phyloP scores from a whole-genome alignment of 495 filamentous ascomycete species.

The Penicillium salamii region DNA sequence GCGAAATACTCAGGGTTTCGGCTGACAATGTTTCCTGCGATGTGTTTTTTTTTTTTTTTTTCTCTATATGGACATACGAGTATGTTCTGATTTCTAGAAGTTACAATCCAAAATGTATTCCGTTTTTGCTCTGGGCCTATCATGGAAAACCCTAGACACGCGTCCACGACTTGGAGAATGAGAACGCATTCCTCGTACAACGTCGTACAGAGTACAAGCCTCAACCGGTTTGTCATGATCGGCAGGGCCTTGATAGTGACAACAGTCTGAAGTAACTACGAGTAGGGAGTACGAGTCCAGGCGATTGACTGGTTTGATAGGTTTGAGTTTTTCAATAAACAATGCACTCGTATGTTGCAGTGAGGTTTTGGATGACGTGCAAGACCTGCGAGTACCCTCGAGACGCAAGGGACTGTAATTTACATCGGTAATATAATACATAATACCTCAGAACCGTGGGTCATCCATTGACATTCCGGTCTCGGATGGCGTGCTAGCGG shows the following conservation, averaged over 20 bases:
- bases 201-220: background rate
- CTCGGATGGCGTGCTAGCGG: conserved; percentile 26
- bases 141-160: background rate
- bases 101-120: no score
- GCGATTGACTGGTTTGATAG: background rate
- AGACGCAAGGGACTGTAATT: conserved; percentile 22
- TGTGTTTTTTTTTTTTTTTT: no score
- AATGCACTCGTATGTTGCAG: no score
- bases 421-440: no score
- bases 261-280: no score
- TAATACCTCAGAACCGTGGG: conserved; percentile 20
- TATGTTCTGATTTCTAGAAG: no score
- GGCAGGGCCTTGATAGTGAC: conserved; percentile 9
- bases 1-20: no score
- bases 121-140: no score
- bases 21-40: no score
- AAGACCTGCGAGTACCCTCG: background rate
- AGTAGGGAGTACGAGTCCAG: no score
- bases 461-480: conserved; percentile 26
- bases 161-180: conserved; percentile 5
- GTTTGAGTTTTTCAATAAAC: conserved; percentile 1
- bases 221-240: conserved; percentile 7
- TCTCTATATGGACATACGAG: no score
- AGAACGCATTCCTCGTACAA: conserved; percentile 3
- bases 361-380: conserved; percentile 4